phyloP scores from a whole-genome alignment of 2,329 filamentous ascomycete species.

The Aaosphaeria arxii region DNA sequence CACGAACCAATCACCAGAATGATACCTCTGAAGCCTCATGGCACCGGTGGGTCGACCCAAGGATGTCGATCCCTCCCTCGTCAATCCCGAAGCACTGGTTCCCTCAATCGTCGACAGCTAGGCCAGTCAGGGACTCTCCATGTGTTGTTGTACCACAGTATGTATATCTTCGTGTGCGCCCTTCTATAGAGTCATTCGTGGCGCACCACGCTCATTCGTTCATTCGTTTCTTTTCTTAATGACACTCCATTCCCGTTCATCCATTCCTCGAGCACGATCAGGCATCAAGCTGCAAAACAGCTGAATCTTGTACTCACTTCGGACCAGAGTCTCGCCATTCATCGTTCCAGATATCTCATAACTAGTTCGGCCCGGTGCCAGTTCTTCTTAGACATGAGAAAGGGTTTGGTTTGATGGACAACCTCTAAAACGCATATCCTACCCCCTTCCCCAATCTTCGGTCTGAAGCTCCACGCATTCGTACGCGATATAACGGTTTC shows the following conservation, averaged over 20 bases:
- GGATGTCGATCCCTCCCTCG: conserved; percentile 14
- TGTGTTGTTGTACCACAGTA: conserved; percentile 13
- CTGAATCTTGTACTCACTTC: conserved; percentile 2
- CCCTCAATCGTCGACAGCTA: conserved; percentile 10
- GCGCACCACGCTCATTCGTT: conserved; percentile 8
- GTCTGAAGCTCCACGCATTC: no score
- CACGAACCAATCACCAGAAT: conserved; percentile 13
- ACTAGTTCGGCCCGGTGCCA: conserved; percentile 20
- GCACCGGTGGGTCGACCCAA: conserved; percentile 18
- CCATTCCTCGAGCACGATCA: conserved; percentile 6
- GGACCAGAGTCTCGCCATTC: conserved; percentile 3
- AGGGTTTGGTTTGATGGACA: background rate
- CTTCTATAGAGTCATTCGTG: conserved; percentile 9
- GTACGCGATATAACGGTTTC: no score
- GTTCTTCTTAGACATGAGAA: conserved; percentile 13
- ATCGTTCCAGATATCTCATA: conserved; percentile 10
- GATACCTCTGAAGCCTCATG: conserved; percentile 14
- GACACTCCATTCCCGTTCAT: conserved; percentile 5
- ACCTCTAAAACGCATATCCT: no score
- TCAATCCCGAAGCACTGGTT: conserved; percentile 12
- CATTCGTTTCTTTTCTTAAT: conserved; percentile 8
- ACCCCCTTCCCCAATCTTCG: no score
- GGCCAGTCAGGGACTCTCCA: conserved; percentile 8
- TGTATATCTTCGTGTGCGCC: conserved; percentile 15
- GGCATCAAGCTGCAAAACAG: conserved; percentile 11